Conservation (phyloP, 2,329 filamentous ascomycete genomes). For the Grosmannia serpens region DNA sequence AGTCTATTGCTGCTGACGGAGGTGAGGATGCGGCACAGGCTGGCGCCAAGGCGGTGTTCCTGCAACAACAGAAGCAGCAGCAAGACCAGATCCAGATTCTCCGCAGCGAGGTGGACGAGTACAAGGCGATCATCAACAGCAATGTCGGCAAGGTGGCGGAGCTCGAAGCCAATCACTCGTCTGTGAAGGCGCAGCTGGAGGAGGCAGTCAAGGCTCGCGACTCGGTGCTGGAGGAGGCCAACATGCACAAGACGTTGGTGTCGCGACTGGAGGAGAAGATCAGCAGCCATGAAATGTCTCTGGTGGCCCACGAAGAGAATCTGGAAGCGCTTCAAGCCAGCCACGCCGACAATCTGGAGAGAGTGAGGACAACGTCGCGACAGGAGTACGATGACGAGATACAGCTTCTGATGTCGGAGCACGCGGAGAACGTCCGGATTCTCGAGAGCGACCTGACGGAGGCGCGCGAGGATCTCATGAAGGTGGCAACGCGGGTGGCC, state of each 20-base stretch:
- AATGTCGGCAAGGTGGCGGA: constrained; percentile 60
- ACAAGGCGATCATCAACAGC: constrained; percentile 60
- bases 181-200: constrained; percentile 56
- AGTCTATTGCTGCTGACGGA: constrained; percentile 10
- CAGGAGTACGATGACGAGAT: constrained; percentile 47
- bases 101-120: constrained; percentile 67
- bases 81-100: constrained; percentile 49
- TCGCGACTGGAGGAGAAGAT: constrained; percentile 47
- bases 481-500: constrained; percentile 52
- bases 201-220: constrained; percentile 45
- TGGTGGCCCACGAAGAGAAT: constrained; percentile 42
- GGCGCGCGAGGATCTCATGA: constrained; percentile 54
- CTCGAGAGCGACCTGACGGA: constrained; percentile 53
- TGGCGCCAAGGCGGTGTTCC: constrained; percentile 34
- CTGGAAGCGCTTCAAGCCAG: constrained; percentile 36
- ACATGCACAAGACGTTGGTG: constrained; percentile 35
- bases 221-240: constrained; percentile 31
- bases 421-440: constrained; percentile 41
- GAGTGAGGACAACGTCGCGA: constrained; percentile 35
- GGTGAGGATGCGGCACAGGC: constrained; percentile 21
- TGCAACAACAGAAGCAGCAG: constrained; percentile 33
- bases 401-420: constrained; percentile 46
- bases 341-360: constrained; percentile 38
- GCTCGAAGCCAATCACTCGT: constrained; percentile 60
- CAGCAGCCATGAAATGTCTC: constrained; percentile 43